A percentile compares a stretch with the other conserved stretches of the same genome.
These are phyloP conservation scores for Colletotrichum euphorbiae DNA, from an alignment of 2,329 filamentous ascomycete species.

Conservation along the genomic window DNA sequence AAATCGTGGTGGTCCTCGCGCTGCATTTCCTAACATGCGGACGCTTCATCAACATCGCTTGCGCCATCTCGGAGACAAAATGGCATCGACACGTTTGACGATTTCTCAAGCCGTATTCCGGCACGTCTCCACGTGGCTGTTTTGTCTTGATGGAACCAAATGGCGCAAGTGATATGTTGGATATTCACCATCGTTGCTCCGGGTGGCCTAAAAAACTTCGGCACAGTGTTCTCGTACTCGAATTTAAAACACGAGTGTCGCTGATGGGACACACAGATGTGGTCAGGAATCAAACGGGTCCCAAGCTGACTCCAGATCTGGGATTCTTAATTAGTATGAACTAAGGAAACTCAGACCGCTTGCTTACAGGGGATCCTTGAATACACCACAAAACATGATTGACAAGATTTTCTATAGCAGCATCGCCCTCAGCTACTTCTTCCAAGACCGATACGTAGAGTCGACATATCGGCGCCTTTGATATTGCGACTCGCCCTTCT, in stretches of 20 bases:
- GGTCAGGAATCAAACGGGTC: slow-evolving; percentile 10
- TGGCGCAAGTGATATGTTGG: slow-evolving; percentile 33
- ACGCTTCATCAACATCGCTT: neutral
- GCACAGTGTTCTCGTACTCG: slow-evolving; percentile 51
- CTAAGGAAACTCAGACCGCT: neutral
- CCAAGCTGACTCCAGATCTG: slow-evolving; percentile 37
- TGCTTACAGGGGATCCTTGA: slow-evolving; percentile 6
- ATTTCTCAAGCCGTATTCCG: no score
- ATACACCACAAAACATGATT: neutral
- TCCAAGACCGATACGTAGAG: slow-evolving; percentile 3
- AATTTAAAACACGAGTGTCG: slow-evolving; percentile 48
- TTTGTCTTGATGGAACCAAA: slow-evolving; percentile 15
- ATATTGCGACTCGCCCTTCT: slow-evolving; percentile 1
- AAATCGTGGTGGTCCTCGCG: neutral
- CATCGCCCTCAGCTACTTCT: neutral
- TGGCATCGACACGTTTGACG: no score
- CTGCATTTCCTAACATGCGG: slow-evolving; percentile 5
- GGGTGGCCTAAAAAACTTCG: slow-evolving; percentile 46
- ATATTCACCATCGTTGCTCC: slow-evolving; percentile 45
- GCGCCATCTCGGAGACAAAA: no score
- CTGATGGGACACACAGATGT: neutral
- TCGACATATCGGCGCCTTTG: slow-evolving; percentile 9
- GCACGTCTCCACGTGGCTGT: no score
- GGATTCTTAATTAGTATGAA: neutral
- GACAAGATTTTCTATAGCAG: neutral